phyloP scores from a whole-genome alignment of 257 asterid species.

The Solanum raphanifolium region DNA sequence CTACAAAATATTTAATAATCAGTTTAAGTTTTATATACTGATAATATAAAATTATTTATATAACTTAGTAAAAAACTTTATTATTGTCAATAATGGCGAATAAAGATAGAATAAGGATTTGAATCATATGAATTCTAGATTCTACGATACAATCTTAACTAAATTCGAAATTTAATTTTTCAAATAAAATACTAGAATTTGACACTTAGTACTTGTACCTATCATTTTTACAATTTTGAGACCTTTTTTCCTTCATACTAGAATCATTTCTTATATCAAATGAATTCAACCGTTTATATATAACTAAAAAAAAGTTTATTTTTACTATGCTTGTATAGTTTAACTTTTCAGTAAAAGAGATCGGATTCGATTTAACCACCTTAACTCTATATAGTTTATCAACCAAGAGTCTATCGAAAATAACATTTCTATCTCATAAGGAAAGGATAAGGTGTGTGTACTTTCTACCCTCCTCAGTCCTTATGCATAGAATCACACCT shows the following conservation, averaged over 20 bases:
- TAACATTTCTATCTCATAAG: not conserved
- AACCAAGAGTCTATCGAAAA: not conserved
- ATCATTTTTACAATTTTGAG: not conserved
- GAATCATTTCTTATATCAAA: not conserved
- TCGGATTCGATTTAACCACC: no score
- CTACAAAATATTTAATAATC: constrained; percentile 18
- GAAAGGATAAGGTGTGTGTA: no score
- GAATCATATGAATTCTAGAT: no score
- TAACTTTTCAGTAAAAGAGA: no score
- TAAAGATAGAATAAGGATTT: not conserved
- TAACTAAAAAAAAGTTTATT: not conserved
- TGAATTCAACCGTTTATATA: not conserved
- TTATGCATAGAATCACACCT: not conserved
- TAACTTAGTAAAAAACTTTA: not conserved
- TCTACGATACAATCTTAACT: no score
- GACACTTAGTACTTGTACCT: not conserved
- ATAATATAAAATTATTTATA: no score
- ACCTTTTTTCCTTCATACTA: not conserved
- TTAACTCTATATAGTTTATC: no score
- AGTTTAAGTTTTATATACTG: not conserved
- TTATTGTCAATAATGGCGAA: no score
- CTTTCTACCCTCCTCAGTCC: not conserved
- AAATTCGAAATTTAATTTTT: no score
- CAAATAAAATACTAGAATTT: not conserved
- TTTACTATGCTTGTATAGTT: no score